Evolutionary conservation across 257 asterid species (phyloP).

Genomic region (Solanum acaule): DNA sequence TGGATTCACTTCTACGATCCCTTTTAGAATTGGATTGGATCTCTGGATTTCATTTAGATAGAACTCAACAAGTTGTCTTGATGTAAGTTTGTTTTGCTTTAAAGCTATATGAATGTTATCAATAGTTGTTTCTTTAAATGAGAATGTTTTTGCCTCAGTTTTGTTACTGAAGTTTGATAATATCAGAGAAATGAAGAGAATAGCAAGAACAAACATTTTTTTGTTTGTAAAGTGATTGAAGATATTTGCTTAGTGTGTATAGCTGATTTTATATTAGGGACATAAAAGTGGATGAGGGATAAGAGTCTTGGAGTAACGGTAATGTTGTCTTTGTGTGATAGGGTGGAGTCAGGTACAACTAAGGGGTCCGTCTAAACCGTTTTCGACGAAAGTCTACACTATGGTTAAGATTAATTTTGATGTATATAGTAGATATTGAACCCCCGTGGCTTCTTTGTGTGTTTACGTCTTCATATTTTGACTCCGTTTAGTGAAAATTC

Average conservation of each 20-base stretch:
- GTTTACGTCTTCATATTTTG: no score
- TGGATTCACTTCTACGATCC: slow-evolving; percentile 41
- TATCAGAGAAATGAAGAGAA: not conserved
- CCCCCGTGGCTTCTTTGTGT: fast-evolving
- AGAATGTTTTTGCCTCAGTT: slow-evolving; percentile 13
- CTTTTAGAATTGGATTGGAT: slow-evolving; percentile 35
- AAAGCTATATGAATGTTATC: slow-evolving; percentile 22
- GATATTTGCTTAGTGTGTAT: not conserved
- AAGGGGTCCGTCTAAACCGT: not conserved
- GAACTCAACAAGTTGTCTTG: slow-evolving; percentile 33
- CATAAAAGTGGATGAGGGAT: not conserved
- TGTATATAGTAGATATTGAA: no score
- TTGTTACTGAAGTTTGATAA: not conserved
- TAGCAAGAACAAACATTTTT: not conserved
- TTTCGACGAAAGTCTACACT: no score
- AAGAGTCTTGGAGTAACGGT: not conserved
- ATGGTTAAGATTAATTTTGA: no score
- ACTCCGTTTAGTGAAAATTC: fast-evolving
- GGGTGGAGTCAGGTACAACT: not conserved
- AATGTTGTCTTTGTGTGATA: not conserved
- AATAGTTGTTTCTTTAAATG: slow-evolving; percentile 44
- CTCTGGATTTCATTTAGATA: slow-evolving; percentile 21
- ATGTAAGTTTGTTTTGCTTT: slow-evolving; percentile 16
- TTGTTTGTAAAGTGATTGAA: not conserved
- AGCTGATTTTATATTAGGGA: not conserved